Percentiles rank a stretch among this genome's conserved stretches.
These are phyloP conservation scores for Pleurozium schreberi DNA, from an alignment of 225 moss, liverwort and hornwort species.

Conservation along the genomic window DNA sequence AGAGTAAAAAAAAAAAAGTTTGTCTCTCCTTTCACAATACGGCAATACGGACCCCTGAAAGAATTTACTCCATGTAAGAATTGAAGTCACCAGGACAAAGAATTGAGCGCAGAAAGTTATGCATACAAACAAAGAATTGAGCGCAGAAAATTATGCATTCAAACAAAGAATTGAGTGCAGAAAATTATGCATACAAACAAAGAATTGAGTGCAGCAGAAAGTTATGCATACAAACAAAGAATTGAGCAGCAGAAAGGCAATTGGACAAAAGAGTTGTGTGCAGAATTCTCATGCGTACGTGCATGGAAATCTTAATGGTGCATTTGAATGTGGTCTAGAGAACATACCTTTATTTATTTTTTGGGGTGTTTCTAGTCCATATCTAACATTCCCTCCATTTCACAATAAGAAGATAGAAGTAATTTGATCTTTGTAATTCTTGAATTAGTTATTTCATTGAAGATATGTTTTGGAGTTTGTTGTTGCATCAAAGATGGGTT, in stretches of 20 bases:
- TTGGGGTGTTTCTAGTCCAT: neutral
- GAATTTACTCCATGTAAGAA: too few species aligned
- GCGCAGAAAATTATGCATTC: too few species aligned
- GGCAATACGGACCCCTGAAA: neutral
- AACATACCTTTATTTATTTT: rapidly evolving
- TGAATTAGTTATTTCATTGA: too few species aligned
- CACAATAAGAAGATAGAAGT: neutral
- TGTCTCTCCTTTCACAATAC: neutral
- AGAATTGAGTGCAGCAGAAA: too few species aligned
- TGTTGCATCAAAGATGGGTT: too few species aligned
- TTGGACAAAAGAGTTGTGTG: neutral
- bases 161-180: neutral
- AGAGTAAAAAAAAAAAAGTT: neutral
- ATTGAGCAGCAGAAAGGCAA: neutral
- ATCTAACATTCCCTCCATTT: too few species aligned
- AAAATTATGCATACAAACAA: neutral
- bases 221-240: neutral
- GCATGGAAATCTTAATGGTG: neutral
- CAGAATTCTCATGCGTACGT: too few species aligned
- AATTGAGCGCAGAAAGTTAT: too few species aligned
- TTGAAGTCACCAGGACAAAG: too few species aligned
- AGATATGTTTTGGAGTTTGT: too few species aligned
- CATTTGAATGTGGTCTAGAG: rapidly evolving
- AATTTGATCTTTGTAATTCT: neutral
- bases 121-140: neutral